Evolutionary conservation across 2,329 filamentous ascomycete genomes (phyloP).

Genomic region (Arthrinium puccinioides): DNA sequence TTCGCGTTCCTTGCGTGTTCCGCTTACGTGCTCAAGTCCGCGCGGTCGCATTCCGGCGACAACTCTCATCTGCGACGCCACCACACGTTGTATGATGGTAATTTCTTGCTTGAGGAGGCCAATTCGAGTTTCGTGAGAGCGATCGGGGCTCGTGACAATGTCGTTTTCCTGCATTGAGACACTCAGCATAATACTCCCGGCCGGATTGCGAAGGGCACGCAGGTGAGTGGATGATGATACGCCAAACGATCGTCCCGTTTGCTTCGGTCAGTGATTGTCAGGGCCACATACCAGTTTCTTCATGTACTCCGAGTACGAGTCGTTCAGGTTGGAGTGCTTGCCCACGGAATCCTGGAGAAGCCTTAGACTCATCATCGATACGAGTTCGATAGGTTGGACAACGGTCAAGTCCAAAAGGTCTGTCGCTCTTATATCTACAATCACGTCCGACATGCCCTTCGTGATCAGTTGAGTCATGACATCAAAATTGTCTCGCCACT

Average conservation of each 20-base stretch:
- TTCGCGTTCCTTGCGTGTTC: too few relatives aligned
- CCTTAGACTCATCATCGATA: constrained; percentile 30
- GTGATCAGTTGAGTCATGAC: constrained; percentile 23
- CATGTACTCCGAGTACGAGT: constrained; percentile 35
- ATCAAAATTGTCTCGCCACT: constrained; percentile 22
- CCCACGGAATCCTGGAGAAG: constrained; percentile 31
- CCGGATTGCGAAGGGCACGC: too few relatives aligned
- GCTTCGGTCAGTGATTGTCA: too few relatives aligned
- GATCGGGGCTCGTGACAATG: constrained; percentile 32
- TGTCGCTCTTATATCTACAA: constrained; percentile 23
- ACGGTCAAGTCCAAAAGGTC: constrained; percentile 27
- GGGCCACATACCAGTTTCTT: constrained; percentile 27
- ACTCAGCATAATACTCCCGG: too few relatives aligned
- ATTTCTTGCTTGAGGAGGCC: constrained; percentile 34
- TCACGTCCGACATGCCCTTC: constrained; percentile 27
- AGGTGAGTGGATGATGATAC: too few relatives aligned
- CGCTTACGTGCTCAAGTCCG: too few relatives aligned
- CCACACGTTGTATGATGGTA: constrained; percentile 26
- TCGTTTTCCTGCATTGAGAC: constrained; percentile 27
- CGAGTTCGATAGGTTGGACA: constrained; percentile 33
- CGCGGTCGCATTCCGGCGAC: too few relatives aligned
- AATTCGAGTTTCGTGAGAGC: constrained; percentile 32
- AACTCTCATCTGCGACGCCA: constrained; percentile 24
- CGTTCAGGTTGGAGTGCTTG: constrained; percentile 28
- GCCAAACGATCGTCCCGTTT: too few relatives aligned